These are phyloP conservation scores for Tetragonia tetragonoides DNA, from an alignment of 148 eudicot species.

Conservation along the genomic window DNA sequence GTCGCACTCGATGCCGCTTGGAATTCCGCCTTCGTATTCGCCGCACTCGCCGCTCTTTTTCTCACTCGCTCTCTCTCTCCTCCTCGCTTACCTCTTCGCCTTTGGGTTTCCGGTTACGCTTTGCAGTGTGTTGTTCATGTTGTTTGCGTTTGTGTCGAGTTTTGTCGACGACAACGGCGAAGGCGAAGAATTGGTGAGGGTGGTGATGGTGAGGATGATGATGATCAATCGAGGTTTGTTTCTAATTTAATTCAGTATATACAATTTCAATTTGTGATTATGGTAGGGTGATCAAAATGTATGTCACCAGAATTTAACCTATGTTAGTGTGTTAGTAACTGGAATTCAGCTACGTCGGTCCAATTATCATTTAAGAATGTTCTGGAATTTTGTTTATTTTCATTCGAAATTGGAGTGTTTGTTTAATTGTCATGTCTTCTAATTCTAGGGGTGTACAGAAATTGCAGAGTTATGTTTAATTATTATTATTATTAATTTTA, in stretches of 20 bases:
- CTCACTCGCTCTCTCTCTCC: slow-evolving; percentile 35
- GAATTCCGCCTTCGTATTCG: slow-evolving; percentile 55
- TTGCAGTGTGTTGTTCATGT: slow-evolving; percentile 67
- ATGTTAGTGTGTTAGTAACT: no score
- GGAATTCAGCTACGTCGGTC: no score
- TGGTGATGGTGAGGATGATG: slow-evolving; percentile 4
- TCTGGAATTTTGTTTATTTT: not conserved
- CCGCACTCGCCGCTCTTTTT: slow-evolving; percentile 28
- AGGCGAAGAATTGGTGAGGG: not conserved
- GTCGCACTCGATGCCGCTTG: slow-evolving; percentile 58
- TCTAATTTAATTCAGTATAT: not conserved
- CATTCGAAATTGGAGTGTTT: not conserved
- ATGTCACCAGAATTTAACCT: not conserved
- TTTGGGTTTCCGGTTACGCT: slow-evolving; percentile 64
- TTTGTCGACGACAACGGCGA: slow-evolving; percentile 21
- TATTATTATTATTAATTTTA: not conserved
- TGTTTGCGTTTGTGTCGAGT: slow-evolving; percentile 55
- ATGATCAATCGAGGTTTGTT: slow-evolving; percentile 30
- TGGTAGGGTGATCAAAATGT: not conserved
- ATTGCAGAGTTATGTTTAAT: not conserved
- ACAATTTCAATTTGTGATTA: not conserved
- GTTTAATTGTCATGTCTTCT: not conserved
- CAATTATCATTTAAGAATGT: no score
- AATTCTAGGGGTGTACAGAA: not conserved
- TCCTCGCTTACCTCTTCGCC: slow-evolving; percentile 44